A percentile compares a stretch with the other conserved stretches of the same genome.
Evolutionary conservation across 352 stramenopile genomes (phyloP).

Genomic region (Phytophthora nicotianae): DNA sequence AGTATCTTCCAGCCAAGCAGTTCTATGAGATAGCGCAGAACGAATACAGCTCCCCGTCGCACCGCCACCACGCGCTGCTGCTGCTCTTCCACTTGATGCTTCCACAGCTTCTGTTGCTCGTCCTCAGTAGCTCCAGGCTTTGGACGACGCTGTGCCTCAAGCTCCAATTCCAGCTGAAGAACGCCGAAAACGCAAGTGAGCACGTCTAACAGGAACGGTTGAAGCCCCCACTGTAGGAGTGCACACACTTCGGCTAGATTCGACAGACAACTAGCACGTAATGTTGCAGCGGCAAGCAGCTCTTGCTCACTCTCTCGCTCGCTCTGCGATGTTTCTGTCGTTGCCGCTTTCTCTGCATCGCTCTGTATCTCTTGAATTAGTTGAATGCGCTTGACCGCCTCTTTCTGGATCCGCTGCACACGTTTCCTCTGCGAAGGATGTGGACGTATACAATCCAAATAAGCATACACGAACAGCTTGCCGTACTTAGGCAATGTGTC

Average conservation of each 20-base stretch:
- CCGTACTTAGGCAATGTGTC: slow-evolving; percentile 72
- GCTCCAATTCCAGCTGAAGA: slow-evolving; percentile 70
- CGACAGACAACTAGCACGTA: slow-evolving; percentile 86
- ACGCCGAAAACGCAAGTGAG: slow-evolving; percentile 83
- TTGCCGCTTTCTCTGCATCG: slow-evolving; percentile 7
- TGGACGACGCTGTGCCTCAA: slow-evolving; percentile 14
- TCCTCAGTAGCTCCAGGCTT: slow-evolving; percentile 10
- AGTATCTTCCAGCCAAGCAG: slow-evolving; percentile 79
- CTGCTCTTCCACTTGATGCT: slow-evolving; percentile 27
- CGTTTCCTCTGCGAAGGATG: slow-evolving; percentile 15
- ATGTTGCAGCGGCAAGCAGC: slow-evolving; percentile 54
- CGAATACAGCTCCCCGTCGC: slow-evolving; percentile 75
- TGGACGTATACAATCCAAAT: slow-evolving; percentile 78
- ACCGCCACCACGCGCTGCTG: slow-evolving; percentile 56
- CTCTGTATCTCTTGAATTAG: slow-evolving; percentile 62
- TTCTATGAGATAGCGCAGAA: slow-evolving; percentile 79
- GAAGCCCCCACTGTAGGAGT: slow-evolving; percentile 73
- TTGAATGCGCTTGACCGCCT: slow-evolving; percentile 40
- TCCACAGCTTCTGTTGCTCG: slow-evolving; percentile 18
- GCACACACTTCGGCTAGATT: slow-evolving; percentile 86
- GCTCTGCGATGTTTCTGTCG: slow-evolving; percentile 3
- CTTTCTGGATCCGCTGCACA: slow-evolving; percentile 15
- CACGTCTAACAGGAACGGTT: slow-evolving; percentile 76
- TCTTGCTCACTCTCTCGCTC: slow-evolving; percentile 26
- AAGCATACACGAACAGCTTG: slow-evolving; percentile 81